Base-by-base conservation (phyloP, 2,329 filamentous ascomycete species). In the Endothia cerciana region DNA sequence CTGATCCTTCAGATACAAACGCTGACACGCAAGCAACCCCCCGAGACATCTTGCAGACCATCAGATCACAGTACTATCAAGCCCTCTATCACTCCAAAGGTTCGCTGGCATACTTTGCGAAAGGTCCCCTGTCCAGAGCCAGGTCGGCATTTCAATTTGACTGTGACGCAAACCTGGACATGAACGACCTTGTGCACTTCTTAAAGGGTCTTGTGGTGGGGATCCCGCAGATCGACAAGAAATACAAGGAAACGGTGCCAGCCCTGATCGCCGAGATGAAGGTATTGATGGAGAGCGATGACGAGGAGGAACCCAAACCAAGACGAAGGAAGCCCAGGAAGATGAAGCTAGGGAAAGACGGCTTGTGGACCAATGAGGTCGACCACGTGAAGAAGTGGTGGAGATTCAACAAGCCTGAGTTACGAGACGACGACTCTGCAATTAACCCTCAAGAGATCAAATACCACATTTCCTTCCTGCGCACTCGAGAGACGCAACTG, bases 71-170 rank as follows among this genome's bases (percentile, higher is more conserved):
- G 60, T 87, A 91, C 76, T 81, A 85, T 64, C 84, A 88, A 65
- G 81, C 83, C 6, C 76, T 90, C 1, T 89, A 88, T 80, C 82
- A 87, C 77, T 87, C 89, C 65, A 84, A 87, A 81, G 91, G 90
- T 41, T 92, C 91, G 3, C 79, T 94, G 65, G 91, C 91, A 65
- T 95, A 94, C 76, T 94, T 94, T 76, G 89, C 89, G 25, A 95
- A 95, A 79, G 92, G 91, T 0, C 91, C 92, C 1, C 79, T 95
- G 25, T 92, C 91, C 55, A 85, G 91, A 71, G 89, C 91, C 56
- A 86, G 91, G 66, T 90, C 89, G 57, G 85, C 88, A 17, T 92
- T 92, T 69, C 86, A 89, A 65, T 78, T 87, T 17, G 85, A 88
- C 68, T 85, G 85, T 61, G 86, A 89, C 73, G 80, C 84, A 7